phyloP scores from a whole-genome alignment of 2,329 filamentous ascomycete species.

The Colletotrichum acutatum region DNA sequence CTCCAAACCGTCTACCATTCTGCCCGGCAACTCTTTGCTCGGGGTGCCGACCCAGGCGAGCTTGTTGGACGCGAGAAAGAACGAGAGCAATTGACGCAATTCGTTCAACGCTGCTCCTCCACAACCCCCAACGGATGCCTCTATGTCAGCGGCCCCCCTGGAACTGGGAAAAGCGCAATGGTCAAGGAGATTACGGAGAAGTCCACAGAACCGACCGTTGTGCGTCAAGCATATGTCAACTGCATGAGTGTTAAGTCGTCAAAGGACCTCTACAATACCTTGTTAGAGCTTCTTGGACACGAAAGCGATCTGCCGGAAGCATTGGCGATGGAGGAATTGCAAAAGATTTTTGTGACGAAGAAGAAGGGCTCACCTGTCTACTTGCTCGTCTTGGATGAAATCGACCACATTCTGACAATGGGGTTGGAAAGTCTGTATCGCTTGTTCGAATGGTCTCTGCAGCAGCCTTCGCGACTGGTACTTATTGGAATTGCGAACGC shows the following conservation, averaged over 20 bases:
- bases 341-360: constrained; percentile 76
- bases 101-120: constrained; percentile 73
- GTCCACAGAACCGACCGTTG: constrained; percentile 59
- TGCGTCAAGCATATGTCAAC: constrained; percentile 86
- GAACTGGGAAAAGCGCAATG: constrained; percentile 96
- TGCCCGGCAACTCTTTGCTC: constrained; percentile 87
- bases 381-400: constrained; percentile 92
- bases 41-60: constrained; percentile 78
- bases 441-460: constrained; percentile 96
- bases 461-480: constrained; percentile 80
- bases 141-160: constrained; percentile 95
- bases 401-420: constrained; percentile 90
- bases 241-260: constrained; percentile 97
- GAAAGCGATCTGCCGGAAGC: constrained; percentile 69
- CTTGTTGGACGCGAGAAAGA: constrained; percentile 82
- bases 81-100: constrained; percentile 72
- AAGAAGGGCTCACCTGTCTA: constrained; percentile 70
- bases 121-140: constrained; percentile 79
- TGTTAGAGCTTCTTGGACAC: constrained; percentile 76
- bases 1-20: constrained; percentile 84
- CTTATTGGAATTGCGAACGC: constrained; percentile 96
- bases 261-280: constrained; percentile 83
- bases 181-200: constrained; percentile 81
- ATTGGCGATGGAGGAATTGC: constrained; percentile 75
- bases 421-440: constrained; percentile 91